Base-by-base conservation (phyloP, 352 stramenopile genomes). In the Phytophthora sp. region DNA sequence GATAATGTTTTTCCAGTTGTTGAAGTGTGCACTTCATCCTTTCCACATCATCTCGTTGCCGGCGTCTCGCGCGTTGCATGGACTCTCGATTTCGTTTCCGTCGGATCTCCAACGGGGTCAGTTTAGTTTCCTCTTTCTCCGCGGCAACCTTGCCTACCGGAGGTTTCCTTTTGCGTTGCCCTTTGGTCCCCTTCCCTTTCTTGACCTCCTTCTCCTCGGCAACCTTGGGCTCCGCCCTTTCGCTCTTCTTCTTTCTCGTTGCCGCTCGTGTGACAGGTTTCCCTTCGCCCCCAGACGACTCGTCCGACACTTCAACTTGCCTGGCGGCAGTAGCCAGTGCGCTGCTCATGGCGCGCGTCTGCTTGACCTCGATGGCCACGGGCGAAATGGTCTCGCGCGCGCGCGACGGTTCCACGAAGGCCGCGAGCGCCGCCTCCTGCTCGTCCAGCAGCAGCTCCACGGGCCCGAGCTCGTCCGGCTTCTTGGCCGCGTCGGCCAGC, bases 11-110 rank as follows among this genome's bases (percentile, higher is more conserved):
- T 57, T 82, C 76, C 24, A 85, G 61, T 32, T 82, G 62, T 31
- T 82, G 56, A 24, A 85, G 52, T 38, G 68, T 81, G 42, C 58
- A 60, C 34, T 79, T 80, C 76, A 85, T 82, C 42, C 76, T 61
- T 30, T 79, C 70, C 6, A 85, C 58, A n/a, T 82, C 73, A 46
- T 85, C 73, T 8, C 73, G 60, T 58, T 85, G 76, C 2, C 73
- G 62, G 12, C 66, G 73, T 43, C 76, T 62, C 30, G 76, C 76
- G 42, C 76, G 70, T 38, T 80, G 73, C 76, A 82, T 85, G n/a
- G 73, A 82, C 59, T 85, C 76, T 21, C 76, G 70, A 57, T 85
- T 85, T 30, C 76, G 66, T 59, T 82, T 82, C 50, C 76, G 73
- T 9, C 76, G 76, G 38, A 82, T 74, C 58, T 85, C 76, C 23